These are phyloP conservation scores for Nidularia pulvinata DNA, from an alignment of 768 basidiomycete genomes.

Conservation along the genomic window DNA sequence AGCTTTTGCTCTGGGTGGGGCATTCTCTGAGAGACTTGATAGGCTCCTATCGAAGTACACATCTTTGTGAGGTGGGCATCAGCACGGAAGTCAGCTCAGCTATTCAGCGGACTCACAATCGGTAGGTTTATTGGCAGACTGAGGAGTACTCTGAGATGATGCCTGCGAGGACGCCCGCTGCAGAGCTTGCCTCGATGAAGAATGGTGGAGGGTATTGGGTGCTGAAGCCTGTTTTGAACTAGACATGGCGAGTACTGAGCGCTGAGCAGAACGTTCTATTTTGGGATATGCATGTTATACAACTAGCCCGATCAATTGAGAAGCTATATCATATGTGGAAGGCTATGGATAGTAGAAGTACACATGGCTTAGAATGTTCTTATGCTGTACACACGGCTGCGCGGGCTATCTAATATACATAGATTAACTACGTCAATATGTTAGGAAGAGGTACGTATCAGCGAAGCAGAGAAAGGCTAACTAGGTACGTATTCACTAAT, in stretches of 20 bases:
- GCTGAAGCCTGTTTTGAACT: background rate
- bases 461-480: background rate
- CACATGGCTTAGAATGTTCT: too few species aligned
- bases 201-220: background rate
- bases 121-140: conserved; percentile 17
- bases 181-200: conserved; percentile 10
- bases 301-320: too few species aligned
- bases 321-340: too few species aligned
- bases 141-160: conserved; percentile 5
- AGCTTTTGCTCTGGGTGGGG: conserved; percentile 80
- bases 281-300: background rate
- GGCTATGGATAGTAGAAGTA: too few species aligned
- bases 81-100: background rate
- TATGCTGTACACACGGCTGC: too few species aligned
- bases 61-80: conserved; percentile 42
- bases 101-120: conserved; percentile 25
- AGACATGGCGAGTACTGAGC: background rate
- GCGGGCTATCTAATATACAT: too few species aligned
- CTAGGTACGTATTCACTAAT: conserved; percentile 1
- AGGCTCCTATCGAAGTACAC: conserved; percentile 91
- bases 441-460: too few species aligned
- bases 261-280: background rate
- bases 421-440: too few species aligned
- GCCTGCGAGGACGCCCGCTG: conserved; percentile 4
- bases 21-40: conserved; percentile 75